Conservation (phyloP, 768 basidiomycete species). For the Coprinellus micaceus region DNA sequence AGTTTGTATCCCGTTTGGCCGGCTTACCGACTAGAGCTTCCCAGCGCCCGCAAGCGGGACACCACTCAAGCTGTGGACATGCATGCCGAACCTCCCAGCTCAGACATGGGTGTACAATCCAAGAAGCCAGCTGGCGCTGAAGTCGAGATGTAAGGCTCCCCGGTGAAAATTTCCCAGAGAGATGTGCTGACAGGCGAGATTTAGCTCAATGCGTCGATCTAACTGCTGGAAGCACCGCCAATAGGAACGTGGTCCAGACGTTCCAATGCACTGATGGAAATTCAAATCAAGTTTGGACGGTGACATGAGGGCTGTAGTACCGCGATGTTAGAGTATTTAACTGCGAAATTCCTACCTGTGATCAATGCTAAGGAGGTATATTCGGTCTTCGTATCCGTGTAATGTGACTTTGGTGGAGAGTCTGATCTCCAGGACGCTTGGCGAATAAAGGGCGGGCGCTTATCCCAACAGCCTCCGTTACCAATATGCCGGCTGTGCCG, state of each 20-base stretch:
- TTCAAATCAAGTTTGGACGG: constrained; percentile 18
- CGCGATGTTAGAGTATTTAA: too few relatives aligned
- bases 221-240: constrained; percentile 16
- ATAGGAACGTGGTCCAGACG: constrained; percentile 18
- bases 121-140: constrained; percentile 27
- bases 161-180: background rate
- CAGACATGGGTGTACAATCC: constrained; percentile 30
- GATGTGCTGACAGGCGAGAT: background rate
- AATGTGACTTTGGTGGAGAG: too few relatives aligned
- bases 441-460: too few relatives aligned
- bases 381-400: too few relatives aligned
- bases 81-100: constrained; percentile 29
- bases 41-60: constrained; percentile 27
- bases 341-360: too few relatives aligned
- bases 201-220: constrained; percentile 15
- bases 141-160: constrained; percentile 16
- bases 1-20: background rate
- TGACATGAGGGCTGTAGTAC: background rate
- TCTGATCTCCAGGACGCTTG: too few relatives aligned
- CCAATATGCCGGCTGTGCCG: too few relatives aligned
- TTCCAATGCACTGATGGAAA: constrained; percentile 18
- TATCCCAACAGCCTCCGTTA: too few relatives aligned
- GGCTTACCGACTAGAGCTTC: background rate
- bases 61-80: constrained; percentile 33
- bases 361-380: too few relatives aligned